These are phyloP conservation scores for Aspergillus carlsbadensis DNA, from an alignment of 495 filamentous ascomycete genomes.

Conservation along the genomic window DNA sequence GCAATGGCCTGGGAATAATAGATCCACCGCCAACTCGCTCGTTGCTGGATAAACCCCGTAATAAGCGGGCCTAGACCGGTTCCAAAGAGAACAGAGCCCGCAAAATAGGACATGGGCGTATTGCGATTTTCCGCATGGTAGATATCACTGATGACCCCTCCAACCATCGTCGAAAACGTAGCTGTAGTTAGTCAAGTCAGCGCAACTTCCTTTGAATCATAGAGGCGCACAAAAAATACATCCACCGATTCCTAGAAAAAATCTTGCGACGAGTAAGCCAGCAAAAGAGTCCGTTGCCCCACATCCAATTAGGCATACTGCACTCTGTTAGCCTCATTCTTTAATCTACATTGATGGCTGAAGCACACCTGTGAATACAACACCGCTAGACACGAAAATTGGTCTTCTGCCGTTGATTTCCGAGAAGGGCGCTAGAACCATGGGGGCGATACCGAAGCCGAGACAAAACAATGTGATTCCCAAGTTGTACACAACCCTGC, in stretches of 20 bases:
- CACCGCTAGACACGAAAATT: constrained; percentile 72
- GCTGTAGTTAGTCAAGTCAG: constrained; percentile 17
- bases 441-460: constrained; percentile 83
- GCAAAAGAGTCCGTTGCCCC: constrained; percentile 68
- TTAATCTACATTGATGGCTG: background rate
- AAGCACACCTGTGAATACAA: constrained; percentile 59
- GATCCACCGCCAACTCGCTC: constrained; percentile 79
- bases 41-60: constrained; percentile 66
- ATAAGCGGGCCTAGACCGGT: constrained; percentile 80
- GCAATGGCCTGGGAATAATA: constrained; percentile 84
- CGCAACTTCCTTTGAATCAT: constrained; percentile 7
- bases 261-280: constrained; percentile 75
- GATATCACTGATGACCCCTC: constrained; percentile 87
- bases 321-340: background rate
- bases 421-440: constrained; percentile 87
- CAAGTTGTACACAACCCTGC: constrained; percentile 62
- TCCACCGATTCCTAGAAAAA: constrained; percentile 74
- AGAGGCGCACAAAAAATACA: constrained; percentile 33
- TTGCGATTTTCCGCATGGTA: constrained; percentile 79
- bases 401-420: constrained; percentile 84
- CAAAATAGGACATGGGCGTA: constrained; percentile 86
- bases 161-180: constrained; percentile 91
- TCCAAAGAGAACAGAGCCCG: constrained; percentile 71
- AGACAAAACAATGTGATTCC: constrained; percentile 81
- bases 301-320: constrained; percentile 68